Percentiles rank a stretch among this genome's conserved stretches.
Evolutionary conservation across 1,139 yeast genomes (phyloP).

Genomic region (Lodderomyces metapsilosis): DNA sequence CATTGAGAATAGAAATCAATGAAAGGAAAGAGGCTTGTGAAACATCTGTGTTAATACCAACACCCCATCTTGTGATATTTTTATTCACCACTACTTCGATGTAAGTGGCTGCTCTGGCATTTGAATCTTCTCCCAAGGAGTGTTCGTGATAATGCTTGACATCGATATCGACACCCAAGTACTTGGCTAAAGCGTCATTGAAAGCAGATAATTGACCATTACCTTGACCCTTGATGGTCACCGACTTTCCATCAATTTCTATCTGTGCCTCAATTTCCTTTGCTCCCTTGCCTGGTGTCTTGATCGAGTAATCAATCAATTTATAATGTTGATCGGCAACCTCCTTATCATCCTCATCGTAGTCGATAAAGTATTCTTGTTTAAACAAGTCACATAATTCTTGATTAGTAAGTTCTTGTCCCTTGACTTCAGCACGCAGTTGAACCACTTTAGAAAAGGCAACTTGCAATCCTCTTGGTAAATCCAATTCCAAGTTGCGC

Average conservation of each 20-base stretch:
- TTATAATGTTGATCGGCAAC: slow-evolving; percentile 30
- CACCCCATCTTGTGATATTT: slow-evolving; percentile 75
- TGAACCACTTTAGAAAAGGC: slow-evolving; percentile 87
- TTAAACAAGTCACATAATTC: slow-evolving; percentile 81
- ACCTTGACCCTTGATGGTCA: slow-evolving; percentile 67
- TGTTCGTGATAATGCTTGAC: slow-evolving; percentile 90
- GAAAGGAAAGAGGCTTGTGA: slow-evolving; percentile 79
- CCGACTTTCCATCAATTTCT: slow-evolving; percentile 45
- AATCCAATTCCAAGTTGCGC: slow-evolving; percentile 82
- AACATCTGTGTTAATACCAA: slow-evolving; percentile 90
- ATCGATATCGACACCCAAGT: slow-evolving; percentile 58
- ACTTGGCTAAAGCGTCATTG: slow-evolving; percentile 67
- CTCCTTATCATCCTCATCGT: slow-evolving; percentile 30
- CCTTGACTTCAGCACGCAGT: slow-evolving; percentile 72
- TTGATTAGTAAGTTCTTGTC: slow-evolving; percentile 75
- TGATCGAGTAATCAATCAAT: slow-evolving; percentile 52
- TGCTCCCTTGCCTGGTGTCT: slow-evolving; percentile 30
- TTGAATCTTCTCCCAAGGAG: slow-evolving; percentile 83
- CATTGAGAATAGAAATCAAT: slow-evolving; percentile 70
- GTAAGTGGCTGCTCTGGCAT: slow-evolving; percentile 87
- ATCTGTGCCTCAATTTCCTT: slow-evolving; percentile 38
- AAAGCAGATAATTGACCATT: slow-evolving; percentile 96
- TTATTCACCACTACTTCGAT: slow-evolving; percentile 62
- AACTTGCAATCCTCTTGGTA: slow-evolving; percentile 90
- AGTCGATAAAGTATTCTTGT: slow-evolving; percentile 62